Evolutionary conservation across 331 rosid species (phyloP), one percentile per base, ranked within the genome.

Genomic region (Phaseolus coccineus): DNA sequence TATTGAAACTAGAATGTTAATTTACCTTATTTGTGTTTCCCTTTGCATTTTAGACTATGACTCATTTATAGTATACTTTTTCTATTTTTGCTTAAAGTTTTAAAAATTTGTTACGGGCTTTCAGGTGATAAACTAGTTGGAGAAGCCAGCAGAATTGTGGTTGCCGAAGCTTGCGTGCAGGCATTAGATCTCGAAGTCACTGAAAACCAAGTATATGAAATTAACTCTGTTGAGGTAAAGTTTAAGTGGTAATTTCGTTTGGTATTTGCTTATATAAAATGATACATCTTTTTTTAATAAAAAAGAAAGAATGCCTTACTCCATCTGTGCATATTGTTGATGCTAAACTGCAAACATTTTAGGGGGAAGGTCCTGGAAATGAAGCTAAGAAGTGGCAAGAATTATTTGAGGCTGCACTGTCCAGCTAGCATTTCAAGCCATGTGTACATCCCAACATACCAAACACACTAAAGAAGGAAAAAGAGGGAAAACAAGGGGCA

Each of bases 161-260:
- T 94, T 82, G 98, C 98, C 27, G 98, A 94, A 88, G 97, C 98
- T 80, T 95, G 98, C 82, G 28, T 95, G 57, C 97, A 92, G 81
- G 97, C 94, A 27, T 83, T 95, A 48, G 97, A 92, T 87, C 88
- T 91, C 16, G 94, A 91, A 81, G 89, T 81, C 84, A 92, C 97
- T 19, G 86, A 88, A 83, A 95, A 97, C 70, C 85, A 95, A 81
- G 69, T 74, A 0, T 95, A 87, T 56, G 98, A 94, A 87, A 82
- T 94, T 50, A 91, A 80, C 86, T 92, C 98, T 40, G 85, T 94
- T 68, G 95, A 89, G 97, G 98, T 94, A 86, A 85, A 68, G 63
- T 71, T 79, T 77, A 13, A 52, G n/a, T 74, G 71, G 76, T 39
- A 55, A 19, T 19, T 19, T 19, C 78, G 74, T 81, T 64, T 71